Evolutionary conservation across 768 basidiomycete species (phyloP).

Genomic region (Macrolepiota dolichaula): DNA sequence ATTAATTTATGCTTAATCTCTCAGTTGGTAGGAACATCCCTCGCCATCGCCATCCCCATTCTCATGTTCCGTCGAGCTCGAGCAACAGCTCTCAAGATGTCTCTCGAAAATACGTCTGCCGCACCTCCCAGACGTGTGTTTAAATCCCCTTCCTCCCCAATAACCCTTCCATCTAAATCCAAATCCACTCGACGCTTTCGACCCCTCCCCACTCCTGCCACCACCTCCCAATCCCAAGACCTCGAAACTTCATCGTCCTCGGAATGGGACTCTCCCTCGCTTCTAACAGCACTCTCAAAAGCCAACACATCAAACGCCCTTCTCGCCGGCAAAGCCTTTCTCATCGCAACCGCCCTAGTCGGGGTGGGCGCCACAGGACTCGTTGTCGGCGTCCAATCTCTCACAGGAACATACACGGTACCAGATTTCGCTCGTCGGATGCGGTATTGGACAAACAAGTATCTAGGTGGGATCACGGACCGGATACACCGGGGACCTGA

Average conservation of each 20-base stretch:
- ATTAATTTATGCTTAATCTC: neutral
- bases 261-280: conserved; percentile 25
- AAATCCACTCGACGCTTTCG: conserved; percentile 5
- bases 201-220: conserved; percentile 10
- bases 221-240: conserved; percentile 12
- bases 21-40: conserved; percentile 28
- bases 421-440: conserved; percentile 21
- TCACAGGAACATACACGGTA: conserved; percentile 56
- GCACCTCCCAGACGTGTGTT: conserved; percentile 30
- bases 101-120: conserved; percentile 20
- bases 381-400: conserved; percentile 46
- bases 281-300: conserved; percentile 34
- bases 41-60: conserved; percentile 32
- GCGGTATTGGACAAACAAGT: neutral
- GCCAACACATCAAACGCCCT: conserved; percentile 46
- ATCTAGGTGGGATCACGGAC: conserved; percentile 43
- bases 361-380: conserved; percentile 39
- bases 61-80: conserved; percentile 30
- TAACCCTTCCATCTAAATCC: neutral
- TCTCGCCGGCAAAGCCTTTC: conserved; percentile 60
- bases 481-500: conserved; percentile 47
- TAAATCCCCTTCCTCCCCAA: conserved; percentile 1
- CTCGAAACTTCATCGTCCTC: conserved; percentile 15
- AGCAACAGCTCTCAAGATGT: conserved; percentile 18
- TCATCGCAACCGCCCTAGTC: conserved; percentile 62